These are phyloP conservation scores for Ophiostoma quercus DNA, from an alignment of 2,329 filamentous ascomycete genomes.

Conservation along the genomic window DNA sequence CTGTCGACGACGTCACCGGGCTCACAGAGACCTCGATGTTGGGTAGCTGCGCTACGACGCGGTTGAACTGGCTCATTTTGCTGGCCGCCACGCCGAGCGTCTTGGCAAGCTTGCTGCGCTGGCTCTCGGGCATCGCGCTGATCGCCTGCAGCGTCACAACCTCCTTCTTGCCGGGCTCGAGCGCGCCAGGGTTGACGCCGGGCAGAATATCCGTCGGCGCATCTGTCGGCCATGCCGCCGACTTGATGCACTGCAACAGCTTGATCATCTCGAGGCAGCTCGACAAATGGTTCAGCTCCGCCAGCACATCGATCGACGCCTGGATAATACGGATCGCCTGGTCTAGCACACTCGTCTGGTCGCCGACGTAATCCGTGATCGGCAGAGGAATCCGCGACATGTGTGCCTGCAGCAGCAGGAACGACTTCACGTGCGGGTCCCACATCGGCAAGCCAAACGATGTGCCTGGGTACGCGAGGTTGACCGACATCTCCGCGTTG, in stretches of 20 bases:
- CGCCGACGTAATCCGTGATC: constrained; percentile 94
- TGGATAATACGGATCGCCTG: constrained; percentile 96
- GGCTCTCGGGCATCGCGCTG: constrained; percentile 34
- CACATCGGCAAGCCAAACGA: constrained; percentile 79
- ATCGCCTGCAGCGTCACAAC: constrained; percentile 38
- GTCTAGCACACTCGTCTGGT: constrained; percentile 83
- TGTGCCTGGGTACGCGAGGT: constrained; percentile 60
- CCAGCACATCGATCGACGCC: constrained; percentile 86
- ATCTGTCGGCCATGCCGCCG: constrained; percentile 83
- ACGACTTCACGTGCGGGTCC: constrained; percentile 97
- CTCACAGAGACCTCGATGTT: constrained; percentile 59
- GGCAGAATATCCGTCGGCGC: constrained; percentile 74
- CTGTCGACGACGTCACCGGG: constrained; percentile 51
- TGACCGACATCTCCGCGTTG: constrained; percentile 81
- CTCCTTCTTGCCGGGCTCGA: background rate
- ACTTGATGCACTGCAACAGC: constrained; percentile 87
- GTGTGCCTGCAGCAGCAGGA: constrained; percentile 87
- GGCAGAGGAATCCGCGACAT: constrained; percentile 90
- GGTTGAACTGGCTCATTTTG: constrained; percentile 46
- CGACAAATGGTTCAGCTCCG: constrained; percentile 77
- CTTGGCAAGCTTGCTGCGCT: constrained; percentile 43
- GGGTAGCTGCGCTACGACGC: constrained; percentile 63
- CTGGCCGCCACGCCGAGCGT: constrained; percentile 46
- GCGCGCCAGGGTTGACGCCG: constrained; percentile 44
- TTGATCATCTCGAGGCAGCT: constrained; percentile 77